phyloP scores from a whole-genome alignment of 2,329 filamentous ascomycete genomes.

The Ceratocystis colombiana region DNA sequence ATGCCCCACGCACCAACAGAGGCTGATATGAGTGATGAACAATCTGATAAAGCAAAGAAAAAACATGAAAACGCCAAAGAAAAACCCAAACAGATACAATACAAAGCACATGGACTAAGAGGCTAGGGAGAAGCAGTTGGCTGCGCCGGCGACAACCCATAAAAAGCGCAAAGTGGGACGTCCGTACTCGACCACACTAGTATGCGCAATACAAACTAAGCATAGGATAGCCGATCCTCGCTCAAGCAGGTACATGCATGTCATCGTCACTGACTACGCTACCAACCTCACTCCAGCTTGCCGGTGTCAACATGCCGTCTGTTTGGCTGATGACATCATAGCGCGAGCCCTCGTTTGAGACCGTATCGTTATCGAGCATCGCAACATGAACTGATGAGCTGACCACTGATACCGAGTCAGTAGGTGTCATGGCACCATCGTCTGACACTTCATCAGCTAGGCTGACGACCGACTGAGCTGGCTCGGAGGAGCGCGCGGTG shows the following conservation, averaged over 20 bases:
- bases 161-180: neutral
- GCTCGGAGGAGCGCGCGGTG: conserved; percentile 36
- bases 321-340: conserved; percentile 50
- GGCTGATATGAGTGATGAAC: neutral
- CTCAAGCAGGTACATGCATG: conserved; percentile 30
- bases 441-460: conserved; percentile 38
- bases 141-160: neutral
- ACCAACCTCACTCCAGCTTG: conserved; percentile 56
- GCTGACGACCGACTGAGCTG: conserved; percentile 43
- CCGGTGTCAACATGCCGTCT: conserved; percentile 49
- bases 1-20: neutral
- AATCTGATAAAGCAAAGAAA: neutral
- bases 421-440: conserved; percentile 31
- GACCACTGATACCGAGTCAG: conserved; percentile 20
- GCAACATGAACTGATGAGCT: conserved; percentile 19
- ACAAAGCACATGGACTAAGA: neutral
- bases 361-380: conserved; percentile 40
- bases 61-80: neutral
- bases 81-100: neutral
- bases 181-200: neutral
- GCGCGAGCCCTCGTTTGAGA: conserved; percentile 45
- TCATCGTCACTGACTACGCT: conserved; percentile 52
- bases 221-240: conserved; percentile 20
- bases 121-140: neutral
- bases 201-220: conserved; percentile 12